These are phyloP conservation scores for Rhipidocladum racemiflorum DNA, from an alignment of 176 grass and related monocot genomes.

Conservation along the genomic window DNA sequence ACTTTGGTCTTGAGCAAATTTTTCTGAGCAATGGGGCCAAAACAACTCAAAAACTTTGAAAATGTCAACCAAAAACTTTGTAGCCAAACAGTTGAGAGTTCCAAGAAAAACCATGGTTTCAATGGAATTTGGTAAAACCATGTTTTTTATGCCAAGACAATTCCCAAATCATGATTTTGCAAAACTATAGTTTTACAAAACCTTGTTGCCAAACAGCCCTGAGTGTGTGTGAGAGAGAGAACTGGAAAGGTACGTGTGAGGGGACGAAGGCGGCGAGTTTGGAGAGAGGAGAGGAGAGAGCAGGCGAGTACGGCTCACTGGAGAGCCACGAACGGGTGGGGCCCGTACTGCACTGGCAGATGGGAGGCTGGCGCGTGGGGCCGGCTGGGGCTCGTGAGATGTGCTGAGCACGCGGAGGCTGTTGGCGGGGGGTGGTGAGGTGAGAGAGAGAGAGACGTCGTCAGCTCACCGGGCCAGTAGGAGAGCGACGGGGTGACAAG, in stretches of 20 bases:
- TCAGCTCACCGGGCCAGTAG: no score
- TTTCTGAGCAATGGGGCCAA: no score
- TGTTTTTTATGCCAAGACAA: no score
- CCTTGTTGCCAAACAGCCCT: no score
- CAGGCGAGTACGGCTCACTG: slow-evolving; percentile 40
- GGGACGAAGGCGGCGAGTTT: background rate
- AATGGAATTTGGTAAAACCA: no score
- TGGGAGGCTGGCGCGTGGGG: background rate
- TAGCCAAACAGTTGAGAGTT: no score
- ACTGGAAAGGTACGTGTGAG: slow-evolving; percentile 43
- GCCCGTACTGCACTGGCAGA: background rate
- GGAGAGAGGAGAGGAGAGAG: slow-evolving; percentile 7
- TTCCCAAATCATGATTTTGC: no score
- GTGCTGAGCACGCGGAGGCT: background rate
- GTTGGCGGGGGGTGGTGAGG: background rate
- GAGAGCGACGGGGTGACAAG: background rate
- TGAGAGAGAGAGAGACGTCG: background rate
- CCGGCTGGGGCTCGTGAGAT: background rate
- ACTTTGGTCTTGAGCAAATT: no score
- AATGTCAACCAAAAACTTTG: no score
- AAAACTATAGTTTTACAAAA: no score
- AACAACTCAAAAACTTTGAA: no score
- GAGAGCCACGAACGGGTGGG: background rate
- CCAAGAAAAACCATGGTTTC: no score
- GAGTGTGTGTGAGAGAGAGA: background rate